phyloP scores from a whole-genome alignment of 371 early-diverging fungal species.

The Blakeslea trispora region DNA sequence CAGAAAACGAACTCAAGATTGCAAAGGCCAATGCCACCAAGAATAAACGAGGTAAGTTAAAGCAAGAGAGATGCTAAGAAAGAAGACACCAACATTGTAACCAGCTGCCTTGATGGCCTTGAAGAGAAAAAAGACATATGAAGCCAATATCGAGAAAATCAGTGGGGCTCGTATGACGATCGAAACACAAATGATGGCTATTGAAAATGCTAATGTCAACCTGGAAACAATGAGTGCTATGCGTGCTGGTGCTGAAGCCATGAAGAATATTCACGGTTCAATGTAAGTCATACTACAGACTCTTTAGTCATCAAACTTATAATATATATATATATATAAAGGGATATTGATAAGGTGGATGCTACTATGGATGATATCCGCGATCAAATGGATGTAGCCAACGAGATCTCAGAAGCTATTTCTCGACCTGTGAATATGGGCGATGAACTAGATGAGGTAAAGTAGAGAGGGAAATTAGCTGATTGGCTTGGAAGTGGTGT shows the following conservation, averaged over 20 bases:
- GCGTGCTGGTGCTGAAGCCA: constrained; percentile 91
- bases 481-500: too few relatives aligned
- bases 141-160: constrained; percentile 87
- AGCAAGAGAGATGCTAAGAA: too few relatives aligned
- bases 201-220: constrained; percentile 96
- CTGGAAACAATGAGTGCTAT: constrained; percentile 95
- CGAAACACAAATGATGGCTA: constrained; percentile 94
- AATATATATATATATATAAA: too few relatives aligned
- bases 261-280: constrained; percentile 93
- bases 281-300: too few relatives aligned
- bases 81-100: too few relatives aligned
- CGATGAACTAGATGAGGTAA: constrained; percentile 86
- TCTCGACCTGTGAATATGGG: constrained; percentile 87
- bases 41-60: constrained; percentile 86
- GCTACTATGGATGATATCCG: constrained; percentile 96
- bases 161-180: constrained; percentile 89
- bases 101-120: constrained; percentile 91
- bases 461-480: too few relatives aligned
- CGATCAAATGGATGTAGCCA: constrained; percentile 96
- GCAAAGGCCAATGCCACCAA: constrained; percentile 92
- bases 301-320: too few relatives aligned
- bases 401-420: constrained; percentile 94
- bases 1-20: constrained; percentile 84
- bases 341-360: constrained; percentile 95
- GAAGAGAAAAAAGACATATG: constrained; percentile 90